Evolutionary conservation across 1,284 basidiomycete species (phyloP), one percentile per base, ranked within the genome.

Genomic region (Leccinum solheimii): DNA sequence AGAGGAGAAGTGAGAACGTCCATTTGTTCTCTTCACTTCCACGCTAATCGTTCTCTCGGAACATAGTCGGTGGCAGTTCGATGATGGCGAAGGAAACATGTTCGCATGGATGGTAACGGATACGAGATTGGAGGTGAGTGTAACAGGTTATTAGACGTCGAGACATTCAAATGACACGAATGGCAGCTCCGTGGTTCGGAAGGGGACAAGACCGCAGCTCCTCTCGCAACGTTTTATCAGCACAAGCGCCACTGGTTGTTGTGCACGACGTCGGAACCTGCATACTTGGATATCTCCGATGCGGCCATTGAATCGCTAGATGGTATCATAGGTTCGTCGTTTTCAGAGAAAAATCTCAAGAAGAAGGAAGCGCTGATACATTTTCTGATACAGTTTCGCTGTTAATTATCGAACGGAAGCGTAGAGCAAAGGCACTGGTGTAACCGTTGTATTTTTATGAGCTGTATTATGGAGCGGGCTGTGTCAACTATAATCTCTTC

Each of bases 251-350:
- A 73, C 63, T 56, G 77, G 60, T 64, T 70, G 32, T 68, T 80
- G 6, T 70, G 79, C 11, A 66, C 68, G 56, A 75, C 80, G 67
- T 78, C 75, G 26, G 72, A 75, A 43, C 65, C 73, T 13, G 77
- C 78, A 19, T 78, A 74, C 63, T 60, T 81, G 43, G 79, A 80
- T 57, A 64, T 80, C 26, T 74, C 78, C 52, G 65, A 71, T 32
- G 67, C 71, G 13, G 66, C 72, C n/a, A 58, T 76, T 57, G 74
- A 76, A 32, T 76, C 75, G 6, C 51, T 79, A 53, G 78, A 81
- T 57, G 70, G 75, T 11, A 69, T 81, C 52, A 73, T 80, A 58
- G 60, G 78, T 77, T 53, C 21, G 75, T 68, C 55, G 21, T 43
- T 40, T 60, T 51, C 5, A 14, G 19, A 16, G 1, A 7, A n/a